These are phyloP conservation scores for Aspergillus ruber DNA, from an alignment of 2,329 filamentous ascomycete genomes.

Conservation along the genomic window DNA sequence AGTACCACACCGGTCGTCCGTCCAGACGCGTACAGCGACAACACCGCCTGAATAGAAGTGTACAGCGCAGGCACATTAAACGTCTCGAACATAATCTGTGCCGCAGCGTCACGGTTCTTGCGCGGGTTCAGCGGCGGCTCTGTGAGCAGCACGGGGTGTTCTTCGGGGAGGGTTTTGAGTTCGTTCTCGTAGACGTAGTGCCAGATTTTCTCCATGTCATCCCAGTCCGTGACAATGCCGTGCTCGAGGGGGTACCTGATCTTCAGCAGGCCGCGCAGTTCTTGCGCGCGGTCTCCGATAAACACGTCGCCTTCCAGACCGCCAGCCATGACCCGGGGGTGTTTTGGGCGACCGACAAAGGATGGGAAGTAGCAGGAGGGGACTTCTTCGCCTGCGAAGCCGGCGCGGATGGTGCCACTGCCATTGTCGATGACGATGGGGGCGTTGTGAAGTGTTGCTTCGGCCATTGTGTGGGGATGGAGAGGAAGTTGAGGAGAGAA, in stretches of 20 bases:
- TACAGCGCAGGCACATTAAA: constrained; percentile 97
- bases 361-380: constrained; percentile 98
- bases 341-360: constrained; percentile 93
- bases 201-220: constrained; percentile 99
- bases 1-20: constrained; percentile 94
- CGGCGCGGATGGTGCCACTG: constrained; percentile 92
- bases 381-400: constrained; percentile 91
- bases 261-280: constrained; percentile 87
- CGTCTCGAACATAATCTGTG: constrained; percentile 96
- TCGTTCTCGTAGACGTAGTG: constrained; percentile 95
- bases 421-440: constrained; percentile 99
- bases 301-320: constrained; percentile 95
- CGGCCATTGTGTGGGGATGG: constrained; percentile 47
- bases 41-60: constrained; percentile 92
- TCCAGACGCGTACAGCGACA: constrained; percentile 92
- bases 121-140: constrained; percentile 93
- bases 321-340: constrained; percentile 88
- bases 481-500: constrained; percentile 7
- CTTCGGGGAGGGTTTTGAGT: constrained; percentile 92
- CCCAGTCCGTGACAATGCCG: constrained; percentile 98
- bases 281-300: constrained; percentile 86
- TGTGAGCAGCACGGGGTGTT: constrained; percentile 94
- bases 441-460: constrained; percentile 78
- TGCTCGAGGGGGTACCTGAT: constrained; percentile 94
- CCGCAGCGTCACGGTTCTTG: constrained; percentile 90